Conservation (phyloP, 148 eudicot genomes). For the Chenopodium suecicum region DNA sequence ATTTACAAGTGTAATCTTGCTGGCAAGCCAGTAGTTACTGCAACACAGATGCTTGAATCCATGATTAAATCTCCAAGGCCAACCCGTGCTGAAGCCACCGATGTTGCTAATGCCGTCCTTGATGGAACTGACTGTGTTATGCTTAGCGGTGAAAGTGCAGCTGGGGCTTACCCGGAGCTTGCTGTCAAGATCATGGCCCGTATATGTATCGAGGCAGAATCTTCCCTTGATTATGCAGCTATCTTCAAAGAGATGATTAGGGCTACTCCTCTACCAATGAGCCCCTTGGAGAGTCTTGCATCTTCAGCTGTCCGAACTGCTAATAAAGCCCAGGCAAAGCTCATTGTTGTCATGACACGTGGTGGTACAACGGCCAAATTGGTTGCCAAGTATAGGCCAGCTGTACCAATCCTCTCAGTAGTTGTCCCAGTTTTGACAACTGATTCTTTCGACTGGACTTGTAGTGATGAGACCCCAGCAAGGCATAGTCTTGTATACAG, state of each 20-base stretch:
- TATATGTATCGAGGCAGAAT: slow-evolving; percentile 80
- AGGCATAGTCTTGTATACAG: slow-evolving; percentile 71
- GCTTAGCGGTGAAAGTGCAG: slow-evolving; percentile 86
- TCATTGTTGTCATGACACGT: slow-evolving; percentile 81
- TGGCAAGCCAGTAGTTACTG: slow-evolving; percentile 84
- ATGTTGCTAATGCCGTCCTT: slow-evolving; percentile 78
- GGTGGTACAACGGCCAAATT: slow-evolving; percentile 87
- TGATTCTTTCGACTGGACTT: slow-evolving; percentile 64
- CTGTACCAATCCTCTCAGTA: slow-evolving; percentile 71
- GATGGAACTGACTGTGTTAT: slow-evolving; percentile 85
- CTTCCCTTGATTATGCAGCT: slow-evolving; percentile 63
- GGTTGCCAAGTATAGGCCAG: slow-evolving; percentile 80
- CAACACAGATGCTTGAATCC: slow-evolving; percentile 87
- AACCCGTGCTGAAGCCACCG: slow-evolving; percentile 84
- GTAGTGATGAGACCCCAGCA: slow-evolving; percentile 73
- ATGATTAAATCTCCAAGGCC: slow-evolving; percentile 81
- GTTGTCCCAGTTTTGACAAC: slow-evolving; percentile 74
- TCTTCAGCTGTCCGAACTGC: slow-evolving; percentile 88
- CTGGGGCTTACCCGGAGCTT: slow-evolving; percentile 83
- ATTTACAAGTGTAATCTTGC: slow-evolving; percentile 82
- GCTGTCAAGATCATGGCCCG: slow-evolving; percentile 86
- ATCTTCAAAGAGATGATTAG: slow-evolving; percentile 69
- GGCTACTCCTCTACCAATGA: slow-evolving; percentile 81
- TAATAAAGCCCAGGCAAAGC: slow-evolving; percentile 77
- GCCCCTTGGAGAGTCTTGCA: slow-evolving; percentile 82